These are phyloP conservation scores for Harrya chromipes DNA, from an alignment of 768 basidiomycete genomes.

Conservation along the genomic window DNA sequence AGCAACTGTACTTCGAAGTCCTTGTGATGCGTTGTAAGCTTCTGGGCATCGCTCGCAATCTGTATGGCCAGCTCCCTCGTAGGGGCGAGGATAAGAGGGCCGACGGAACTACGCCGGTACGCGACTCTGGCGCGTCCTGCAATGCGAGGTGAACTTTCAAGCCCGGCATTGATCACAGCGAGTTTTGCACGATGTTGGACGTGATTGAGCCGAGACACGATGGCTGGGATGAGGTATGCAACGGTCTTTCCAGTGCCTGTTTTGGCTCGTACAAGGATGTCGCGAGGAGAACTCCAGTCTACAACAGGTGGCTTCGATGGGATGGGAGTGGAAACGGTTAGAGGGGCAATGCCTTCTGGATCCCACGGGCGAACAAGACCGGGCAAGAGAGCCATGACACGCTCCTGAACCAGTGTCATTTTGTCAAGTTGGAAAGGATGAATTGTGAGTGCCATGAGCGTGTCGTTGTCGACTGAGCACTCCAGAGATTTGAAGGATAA, in stretches of 20 bases:
- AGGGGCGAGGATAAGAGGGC: constrained; percentile 81
- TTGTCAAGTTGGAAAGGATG: constrained; percentile 50
- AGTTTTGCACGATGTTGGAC: constrained; percentile 46
- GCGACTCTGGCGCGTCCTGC: constrained; percentile 30
- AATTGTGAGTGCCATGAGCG: constrained; percentile 51
- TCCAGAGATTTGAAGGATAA: constrained; percentile 27
- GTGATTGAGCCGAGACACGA: constrained; percentile 68
- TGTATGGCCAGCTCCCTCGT: constrained; percentile 89
- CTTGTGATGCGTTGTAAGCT: constrained; percentile 56
- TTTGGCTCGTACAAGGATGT: constrained; percentile 83
- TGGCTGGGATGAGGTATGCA: constrained; percentile 83
- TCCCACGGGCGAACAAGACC: constrained; percentile 55
- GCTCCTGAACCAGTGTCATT: constrained; percentile 82
- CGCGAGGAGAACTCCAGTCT: constrained; percentile 38
- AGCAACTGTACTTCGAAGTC: constrained; percentile 71
- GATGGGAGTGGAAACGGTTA: not conserved
- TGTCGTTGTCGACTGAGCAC: constrained; percentile 36
- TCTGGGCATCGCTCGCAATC: constrained; percentile 80
- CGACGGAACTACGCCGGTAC: constrained; percentile 51
- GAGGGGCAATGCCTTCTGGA: constrained; percentile 23
- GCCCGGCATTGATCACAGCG: constrained; percentile 42
- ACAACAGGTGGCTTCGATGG: not conserved
- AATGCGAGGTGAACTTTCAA: constrained; percentile 29
- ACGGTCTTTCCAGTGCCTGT: constrained; percentile 91
- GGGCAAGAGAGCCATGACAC: constrained; percentile 76